These are phyloP conservation scores for Chloromonas sp. DNA, from an alignment of 163 green algal genomes.

Conservation along the genomic window DNA sequence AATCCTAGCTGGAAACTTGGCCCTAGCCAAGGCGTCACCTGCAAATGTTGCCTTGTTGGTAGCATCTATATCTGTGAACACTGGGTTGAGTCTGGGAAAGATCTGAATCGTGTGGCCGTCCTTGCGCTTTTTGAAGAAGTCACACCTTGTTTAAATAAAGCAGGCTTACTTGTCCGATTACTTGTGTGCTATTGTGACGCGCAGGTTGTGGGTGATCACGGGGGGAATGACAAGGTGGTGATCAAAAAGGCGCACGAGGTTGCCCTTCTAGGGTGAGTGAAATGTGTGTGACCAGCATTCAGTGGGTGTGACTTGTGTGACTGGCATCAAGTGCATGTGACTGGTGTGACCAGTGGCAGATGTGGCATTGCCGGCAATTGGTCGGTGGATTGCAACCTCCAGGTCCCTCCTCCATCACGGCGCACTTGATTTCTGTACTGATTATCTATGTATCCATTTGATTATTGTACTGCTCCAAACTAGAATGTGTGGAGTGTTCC, in stretches of 20 bases:
- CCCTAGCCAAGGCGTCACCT: too few species aligned
- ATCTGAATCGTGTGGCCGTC: too few species aligned
- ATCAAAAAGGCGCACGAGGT: slow-evolving; percentile 57
- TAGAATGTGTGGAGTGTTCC: too few species aligned
- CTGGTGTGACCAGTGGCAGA: background rate
- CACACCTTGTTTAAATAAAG: too few species aligned
- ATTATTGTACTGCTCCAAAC: background rate
- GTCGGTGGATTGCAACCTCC: background rate
- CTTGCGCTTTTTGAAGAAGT: too few species aligned
- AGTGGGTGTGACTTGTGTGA: background rate
- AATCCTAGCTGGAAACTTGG: too few species aligned
- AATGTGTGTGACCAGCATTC: background rate
- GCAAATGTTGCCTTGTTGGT: too few species aligned
- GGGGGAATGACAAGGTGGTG: slow-evolving; percentile 45
- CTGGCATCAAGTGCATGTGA: background rate
- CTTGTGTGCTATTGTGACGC: background rate
- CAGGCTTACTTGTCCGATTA: too few species aligned
- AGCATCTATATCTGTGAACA: too few species aligned
- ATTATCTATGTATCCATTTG: background rate
- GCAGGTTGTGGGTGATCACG: slow-evolving; percentile 31
- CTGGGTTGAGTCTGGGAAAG: too few species aligned
- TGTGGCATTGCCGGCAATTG: background rate
- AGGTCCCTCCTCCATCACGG: background rate
- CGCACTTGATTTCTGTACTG: background rate
- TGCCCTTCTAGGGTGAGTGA: slow-evolving; percentile 29